Percentiles rank a stretch among this genome's conserved stretches.
phyloP scores from a whole-genome alignment of 139 green algal species.

The Chlamydomonas sphaeroides region DNA sequence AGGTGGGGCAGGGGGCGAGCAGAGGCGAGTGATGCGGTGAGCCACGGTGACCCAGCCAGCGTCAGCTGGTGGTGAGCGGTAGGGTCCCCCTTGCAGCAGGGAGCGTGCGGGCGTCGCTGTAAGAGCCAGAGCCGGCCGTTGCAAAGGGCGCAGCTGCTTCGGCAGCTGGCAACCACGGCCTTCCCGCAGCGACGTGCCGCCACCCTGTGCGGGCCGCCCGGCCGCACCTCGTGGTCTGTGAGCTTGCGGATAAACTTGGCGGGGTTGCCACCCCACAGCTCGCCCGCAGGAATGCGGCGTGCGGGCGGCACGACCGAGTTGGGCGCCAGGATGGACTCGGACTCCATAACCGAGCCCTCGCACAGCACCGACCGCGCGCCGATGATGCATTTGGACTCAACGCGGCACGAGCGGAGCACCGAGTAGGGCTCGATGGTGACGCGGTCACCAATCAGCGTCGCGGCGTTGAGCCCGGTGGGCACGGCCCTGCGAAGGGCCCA shows the following conservation, averaged over 20 bases:
- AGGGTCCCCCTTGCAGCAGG: no score
- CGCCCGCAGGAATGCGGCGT: constrained; percentile 77
- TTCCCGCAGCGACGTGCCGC: no score
- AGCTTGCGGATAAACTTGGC: constrained; percentile 83
- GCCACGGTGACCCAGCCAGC: no score
- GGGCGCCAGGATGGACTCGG: constrained; percentile 76
- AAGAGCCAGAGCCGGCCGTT: no score
- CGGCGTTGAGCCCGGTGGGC: constrained; percentile 84
- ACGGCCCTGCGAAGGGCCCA: constrained; percentile 46
- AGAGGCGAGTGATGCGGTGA: no score
- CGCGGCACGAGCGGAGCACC: constrained; percentile 77
- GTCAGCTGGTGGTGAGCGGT: no score
- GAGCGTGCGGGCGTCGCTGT: no score
- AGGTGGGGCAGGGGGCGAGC: no score
- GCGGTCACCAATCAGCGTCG: constrained; percentile 78
- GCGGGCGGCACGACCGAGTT: constrained; percentile 87
- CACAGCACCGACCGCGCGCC: constrained; percentile 82
- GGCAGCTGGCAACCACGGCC: no score
- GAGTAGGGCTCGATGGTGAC: constrained; percentile 87
- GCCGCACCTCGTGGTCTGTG: constrained; percentile 69
- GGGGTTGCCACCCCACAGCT: constrained; percentile 90
- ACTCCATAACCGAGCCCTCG: constrained; percentile 85
- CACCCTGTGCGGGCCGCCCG: not conserved
- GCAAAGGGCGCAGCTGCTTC: no score
- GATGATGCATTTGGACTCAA: constrained; percentile 75